A percentile compares a stretch with the other conserved stretches of the same genome.
Evolutionary conservation across 2,329 filamentous ascomycete species (phyloP).

Genomic region (Aspergillus sp.): DNA sequence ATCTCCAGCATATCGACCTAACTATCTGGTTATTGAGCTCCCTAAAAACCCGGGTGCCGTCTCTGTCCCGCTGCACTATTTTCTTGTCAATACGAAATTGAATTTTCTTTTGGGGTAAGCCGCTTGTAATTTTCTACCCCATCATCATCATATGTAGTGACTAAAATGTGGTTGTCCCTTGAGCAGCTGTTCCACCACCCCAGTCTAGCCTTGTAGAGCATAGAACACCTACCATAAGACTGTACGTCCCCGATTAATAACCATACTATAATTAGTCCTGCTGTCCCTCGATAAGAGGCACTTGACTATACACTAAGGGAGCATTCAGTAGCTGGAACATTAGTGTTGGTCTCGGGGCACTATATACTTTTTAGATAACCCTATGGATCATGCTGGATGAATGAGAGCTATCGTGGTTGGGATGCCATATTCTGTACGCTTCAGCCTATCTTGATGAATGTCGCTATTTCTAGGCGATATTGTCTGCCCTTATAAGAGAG

Average conservation of each 20-base stretch:
- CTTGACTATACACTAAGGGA: neutral
- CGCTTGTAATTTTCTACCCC: no score
- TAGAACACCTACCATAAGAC: no score
- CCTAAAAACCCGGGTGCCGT: neutral
- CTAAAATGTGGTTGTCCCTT: no score
- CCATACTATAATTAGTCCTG: no score
- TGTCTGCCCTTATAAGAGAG: no score
- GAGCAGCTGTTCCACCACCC: no score
- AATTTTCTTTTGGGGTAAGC: neutral
- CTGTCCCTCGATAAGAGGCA: no score
- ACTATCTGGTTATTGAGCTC: neutral
- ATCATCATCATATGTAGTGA: no score
- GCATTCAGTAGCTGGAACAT: conserved; percentile 1
- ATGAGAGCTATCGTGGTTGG: conserved; percentile 2
- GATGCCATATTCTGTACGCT: neutral
- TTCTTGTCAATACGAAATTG: neutral
- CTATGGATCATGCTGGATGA: conserved; percentile 3
- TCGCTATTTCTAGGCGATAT: no score
- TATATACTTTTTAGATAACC: conserved; percentile 4
- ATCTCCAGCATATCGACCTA: neutral
- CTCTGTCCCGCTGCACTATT: neutral
- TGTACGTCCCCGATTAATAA: no score
- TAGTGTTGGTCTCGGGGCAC: conserved; percentile 4
- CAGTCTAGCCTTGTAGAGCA: no score
- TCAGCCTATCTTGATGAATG: neutral